phyloP scores from a whole-genome alignment of 2,329 filamentous ascomycete species.

The Diaporthe humulicola region DNA sequence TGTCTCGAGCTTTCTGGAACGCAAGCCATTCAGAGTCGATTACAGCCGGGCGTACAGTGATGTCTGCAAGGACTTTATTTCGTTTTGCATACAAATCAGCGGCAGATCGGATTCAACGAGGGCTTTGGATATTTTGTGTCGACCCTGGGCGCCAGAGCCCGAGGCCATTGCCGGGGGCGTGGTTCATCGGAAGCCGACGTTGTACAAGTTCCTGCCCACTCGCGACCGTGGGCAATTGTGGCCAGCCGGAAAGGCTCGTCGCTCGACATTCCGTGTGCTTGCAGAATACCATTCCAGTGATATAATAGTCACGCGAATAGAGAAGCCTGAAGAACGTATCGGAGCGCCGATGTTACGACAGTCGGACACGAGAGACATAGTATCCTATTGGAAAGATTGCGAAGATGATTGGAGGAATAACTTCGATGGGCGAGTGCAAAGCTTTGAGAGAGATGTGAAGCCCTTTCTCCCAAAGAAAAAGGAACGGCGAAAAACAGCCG shows the following conservation, averaged over 20 bases:
- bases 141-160: slow-evolving; percentile 50
- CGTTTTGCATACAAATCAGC: slow-evolving; percentile 46
- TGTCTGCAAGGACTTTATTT: slow-evolving; percentile 51
- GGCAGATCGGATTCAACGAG: slow-evolving; percentile 41
- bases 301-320: not conserved
- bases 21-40: slow-evolving; percentile 49
- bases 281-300: not conserved
- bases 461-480: not conserved
- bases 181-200: not conserved
- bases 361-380: not conserved
- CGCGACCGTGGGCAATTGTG: not conserved
- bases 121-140: slow-evolving; percentile 54
- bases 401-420: not conserved
- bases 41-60: slow-evolving; percentile 49
- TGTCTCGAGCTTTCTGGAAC: slow-evolving; percentile 42
- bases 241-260: not conserved
- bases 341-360: not conserved
- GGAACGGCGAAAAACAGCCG: not conserved
- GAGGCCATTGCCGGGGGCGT: not conserved
- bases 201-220: not conserved
- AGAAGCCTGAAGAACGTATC: not conserved
- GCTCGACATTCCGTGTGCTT: not conserved
- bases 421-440: not conserved
- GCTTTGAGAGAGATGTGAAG: not conserved
- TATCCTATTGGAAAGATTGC: not conserved